Percentiles rank a stretch among this genome's conserved stretches.
phyloP scores from a whole-genome alignment of 1,284 basidiomycete genomes.

The Xanthoconium separans region DNA sequence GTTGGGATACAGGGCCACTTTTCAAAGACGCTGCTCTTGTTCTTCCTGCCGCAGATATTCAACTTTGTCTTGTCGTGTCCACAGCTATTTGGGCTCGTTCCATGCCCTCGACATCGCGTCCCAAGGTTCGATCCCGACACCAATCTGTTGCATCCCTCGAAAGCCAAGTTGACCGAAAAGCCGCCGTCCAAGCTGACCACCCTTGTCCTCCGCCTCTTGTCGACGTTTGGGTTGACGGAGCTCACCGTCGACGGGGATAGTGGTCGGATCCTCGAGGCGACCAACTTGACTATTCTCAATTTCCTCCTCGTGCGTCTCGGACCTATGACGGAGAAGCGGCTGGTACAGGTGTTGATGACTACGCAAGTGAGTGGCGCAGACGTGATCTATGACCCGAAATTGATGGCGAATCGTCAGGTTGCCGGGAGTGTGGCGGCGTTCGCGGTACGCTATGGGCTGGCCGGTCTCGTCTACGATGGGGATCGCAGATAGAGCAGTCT shows the following conservation, averaged over 20 bases:
- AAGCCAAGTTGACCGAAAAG: slow-evolving; percentile 54
- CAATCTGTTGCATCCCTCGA: slow-evolving; percentile 74
- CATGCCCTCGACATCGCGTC: slow-evolving; percentile 91
- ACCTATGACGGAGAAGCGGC: slow-evolving; percentile 75
- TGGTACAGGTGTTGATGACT: slow-evolving; percentile 71
- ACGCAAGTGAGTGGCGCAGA: slow-evolving; percentile 55
- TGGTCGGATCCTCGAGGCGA: slow-evolving; percentile 63
- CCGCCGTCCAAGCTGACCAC: slow-evolving; percentile 52
- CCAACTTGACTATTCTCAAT: slow-evolving; percentile 89
- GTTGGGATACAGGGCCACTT: slow-evolving; percentile 97
- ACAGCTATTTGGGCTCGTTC: slow-evolving; percentile 91
- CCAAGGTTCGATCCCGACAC: slow-evolving; percentile 78
- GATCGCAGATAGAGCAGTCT: slow-evolving; percentile 63
- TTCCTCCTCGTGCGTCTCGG: slow-evolving; percentile 76
- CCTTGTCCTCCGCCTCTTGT: slow-evolving; percentile 57
- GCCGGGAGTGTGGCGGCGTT: slow-evolving; percentile 79
- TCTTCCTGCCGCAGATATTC: slow-evolving; percentile 98
- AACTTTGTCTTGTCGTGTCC: slow-evolving; percentile 96
- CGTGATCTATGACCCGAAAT: neutral
- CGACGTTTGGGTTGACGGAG: slow-evolving; percentile 64
- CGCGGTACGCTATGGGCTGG: slow-evolving; percentile 82
- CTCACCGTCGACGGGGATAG: slow-evolving; percentile 56
- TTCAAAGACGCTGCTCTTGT: slow-evolving; percentile 93
- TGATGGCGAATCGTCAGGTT: slow-evolving; percentile 40
- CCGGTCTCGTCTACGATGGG: slow-evolving; percentile 85